Conservation (phyloP, 495 filamentous ascomycete genomes). For the Aspergillus nidulans region DNA sequence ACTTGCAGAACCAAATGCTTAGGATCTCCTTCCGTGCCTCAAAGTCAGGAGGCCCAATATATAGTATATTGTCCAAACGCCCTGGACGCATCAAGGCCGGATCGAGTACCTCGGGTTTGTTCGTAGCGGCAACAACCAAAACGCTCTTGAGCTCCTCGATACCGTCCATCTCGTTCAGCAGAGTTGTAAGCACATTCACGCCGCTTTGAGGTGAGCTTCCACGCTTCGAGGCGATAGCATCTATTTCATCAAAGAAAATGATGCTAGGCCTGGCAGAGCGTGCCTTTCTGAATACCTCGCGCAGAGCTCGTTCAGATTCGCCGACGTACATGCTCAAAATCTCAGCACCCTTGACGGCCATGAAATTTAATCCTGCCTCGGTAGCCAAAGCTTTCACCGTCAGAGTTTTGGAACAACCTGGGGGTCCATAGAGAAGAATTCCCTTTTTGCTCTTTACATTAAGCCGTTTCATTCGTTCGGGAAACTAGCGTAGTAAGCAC, state of each 20-base stretch:
- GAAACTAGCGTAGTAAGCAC: constrained; percentile 39
- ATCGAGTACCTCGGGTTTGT: constrained; percentile 82
- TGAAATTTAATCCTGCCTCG: constrained; percentile 87
- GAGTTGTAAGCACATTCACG: constrained; percentile 82
- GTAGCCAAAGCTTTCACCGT: constrained; percentile 90
- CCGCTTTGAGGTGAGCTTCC: constrained; percentile 47
- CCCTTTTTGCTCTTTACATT: constrained; percentile 70
- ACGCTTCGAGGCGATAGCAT: constrained; percentile 79
- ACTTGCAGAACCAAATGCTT: constrained; percentile 56
- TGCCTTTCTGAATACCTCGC: constrained; percentile 85
- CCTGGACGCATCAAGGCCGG: constrained; percentile 84
- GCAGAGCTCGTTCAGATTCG: constrained; percentile 84
- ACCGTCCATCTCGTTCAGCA: constrained; percentile 96
- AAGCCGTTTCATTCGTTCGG: constrained; percentile 55
- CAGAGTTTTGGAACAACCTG: constrained; percentile 94
- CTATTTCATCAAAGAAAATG: constrained; percentile 98
- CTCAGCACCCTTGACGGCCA: constrained; percentile 95
- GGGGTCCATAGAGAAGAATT: constrained; percentile 87
- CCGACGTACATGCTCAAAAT: constrained; percentile 97
- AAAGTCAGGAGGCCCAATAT: constrained; percentile 78
- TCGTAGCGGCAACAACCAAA: constrained; percentile 89
- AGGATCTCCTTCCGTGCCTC: constrained; percentile 76
- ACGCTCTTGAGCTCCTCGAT: constrained; percentile 82
- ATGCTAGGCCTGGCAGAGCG: constrained; percentile 83
- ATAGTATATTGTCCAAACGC: constrained; percentile 83